Conservation (phyloP, 176 grass and related monocot species). For the Dactylis glomerata region DNA sequence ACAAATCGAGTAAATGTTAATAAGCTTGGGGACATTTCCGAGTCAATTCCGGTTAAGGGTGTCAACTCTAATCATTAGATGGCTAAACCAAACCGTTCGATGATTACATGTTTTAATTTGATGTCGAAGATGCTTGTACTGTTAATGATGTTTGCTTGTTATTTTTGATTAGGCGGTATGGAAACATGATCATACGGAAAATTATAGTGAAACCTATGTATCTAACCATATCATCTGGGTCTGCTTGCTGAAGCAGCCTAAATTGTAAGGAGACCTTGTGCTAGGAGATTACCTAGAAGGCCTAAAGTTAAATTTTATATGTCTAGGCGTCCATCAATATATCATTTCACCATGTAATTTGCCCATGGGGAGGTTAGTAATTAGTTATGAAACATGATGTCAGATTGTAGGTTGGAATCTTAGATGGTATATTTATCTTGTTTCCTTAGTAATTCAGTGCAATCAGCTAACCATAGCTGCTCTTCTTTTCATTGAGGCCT, state of each 20-base stretch:
- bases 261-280: background rate
- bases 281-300: background rate
- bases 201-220: no score
- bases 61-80: no score
- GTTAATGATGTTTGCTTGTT: no score
- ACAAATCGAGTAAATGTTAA: no score
- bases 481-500: no score
- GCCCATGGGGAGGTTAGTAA: background rate
- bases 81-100: no score
- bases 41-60: no score
- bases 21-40: no score
- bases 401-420: background rate
- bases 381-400: background rate
- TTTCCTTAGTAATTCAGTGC: background rate
- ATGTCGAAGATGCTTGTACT: background rate
- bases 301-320: background rate
- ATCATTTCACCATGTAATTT: background rate
- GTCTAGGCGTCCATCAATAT: background rate
- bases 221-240: background rate
- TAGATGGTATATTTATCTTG: background rate
- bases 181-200: no score
- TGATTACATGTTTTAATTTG: no score
- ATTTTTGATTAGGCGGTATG: no score
- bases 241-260: background rate
- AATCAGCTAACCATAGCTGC: background rate